Evolutionary conservation across 129 eudicot species (phyloP).

Genomic region (Lactuca sativa): DNA sequence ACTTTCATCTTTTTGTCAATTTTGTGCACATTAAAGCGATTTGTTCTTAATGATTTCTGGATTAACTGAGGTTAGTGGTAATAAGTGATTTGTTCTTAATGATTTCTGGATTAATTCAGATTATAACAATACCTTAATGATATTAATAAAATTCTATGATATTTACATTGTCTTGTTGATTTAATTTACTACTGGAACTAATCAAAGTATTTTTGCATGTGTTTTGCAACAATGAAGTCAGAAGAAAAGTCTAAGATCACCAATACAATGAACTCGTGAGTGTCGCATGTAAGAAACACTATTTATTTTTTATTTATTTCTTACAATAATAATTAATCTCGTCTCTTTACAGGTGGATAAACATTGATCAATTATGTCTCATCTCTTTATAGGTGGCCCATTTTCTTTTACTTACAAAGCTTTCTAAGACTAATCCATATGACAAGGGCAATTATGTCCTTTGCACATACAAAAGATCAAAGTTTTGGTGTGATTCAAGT

Average conservation of each 20-base stretch:
- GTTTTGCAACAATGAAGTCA: constrained; percentile 37
- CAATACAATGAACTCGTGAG: constrained; percentile 58
- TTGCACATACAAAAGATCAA: no score
- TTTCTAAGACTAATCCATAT: not conserved
- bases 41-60: no score
- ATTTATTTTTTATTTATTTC: constrained; percentile 1
- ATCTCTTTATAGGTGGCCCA: constrained; percentile 11
- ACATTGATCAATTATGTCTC: constrained; percentile 25
- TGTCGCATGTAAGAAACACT: constrained; percentile 3
- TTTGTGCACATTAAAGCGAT: no score
- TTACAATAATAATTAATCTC: constrained; percentile 5
- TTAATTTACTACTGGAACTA: no score
- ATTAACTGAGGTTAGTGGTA: constrained; percentile 36
- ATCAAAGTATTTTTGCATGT: not conserved
- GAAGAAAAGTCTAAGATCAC: constrained; percentile 43
- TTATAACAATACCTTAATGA: no score
- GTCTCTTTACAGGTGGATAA: constrained; percentile 63
- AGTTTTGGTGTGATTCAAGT: constrained; percentile 1
- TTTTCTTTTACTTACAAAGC: not conserved
- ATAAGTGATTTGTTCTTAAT: no score
- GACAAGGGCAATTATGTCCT: constrained; percentile 11
- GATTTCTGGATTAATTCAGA: no score
- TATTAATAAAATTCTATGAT: not conserved
- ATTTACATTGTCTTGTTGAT: not conserved
- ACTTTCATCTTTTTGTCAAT: no score